Conservation (phyloP, 2,329 filamentous ascomycete genomes). For the Pseudogymnoascus pannorum region DNA sequence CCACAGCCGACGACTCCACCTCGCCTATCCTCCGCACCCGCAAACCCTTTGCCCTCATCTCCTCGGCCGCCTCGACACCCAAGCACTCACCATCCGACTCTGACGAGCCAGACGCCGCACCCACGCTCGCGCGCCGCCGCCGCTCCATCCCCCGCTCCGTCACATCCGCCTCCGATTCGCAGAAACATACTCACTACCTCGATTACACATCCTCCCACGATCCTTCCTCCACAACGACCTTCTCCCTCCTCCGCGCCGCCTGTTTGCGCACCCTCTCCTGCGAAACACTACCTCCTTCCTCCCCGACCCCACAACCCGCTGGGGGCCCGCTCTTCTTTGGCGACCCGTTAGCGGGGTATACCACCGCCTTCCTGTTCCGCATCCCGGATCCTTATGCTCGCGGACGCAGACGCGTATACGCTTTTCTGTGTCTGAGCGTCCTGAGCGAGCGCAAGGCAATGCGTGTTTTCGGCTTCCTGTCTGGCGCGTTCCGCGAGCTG, state of each 20-base stretch:
- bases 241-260: conserved; percentile 58
- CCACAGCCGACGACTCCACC: conserved; percentile 22
- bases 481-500: conserved; percentile 55
- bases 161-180: conserved; percentile 43
- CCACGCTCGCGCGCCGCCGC: background rate
- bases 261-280: conserved; percentile 60
- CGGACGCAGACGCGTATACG: conserved; percentile 62
- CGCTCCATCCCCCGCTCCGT: conserved; percentile 27
- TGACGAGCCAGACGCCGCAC: conserved; percentile 8
- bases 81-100: conserved; percentile 26
- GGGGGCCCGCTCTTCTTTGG: conserved; percentile 64
- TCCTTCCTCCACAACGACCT: conserved; percentile 52
- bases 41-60: conserved; percentile 53
- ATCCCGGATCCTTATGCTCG: conserved; percentile 61
- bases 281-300: conserved; percentile 52
- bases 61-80: conserved; percentile 28
- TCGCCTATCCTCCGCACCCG: conserved; percentile 53
- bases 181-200: conserved; percentile 52
- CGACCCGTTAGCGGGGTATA: conserved; percentile 57
- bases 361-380: conserved; percentile 63
- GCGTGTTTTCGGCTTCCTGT: conserved; percentile 57
- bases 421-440: conserved; percentile 57
- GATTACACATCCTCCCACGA: conserved; percentile 65
- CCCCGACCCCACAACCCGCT: conserved; percentile 30
- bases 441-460: conserved; percentile 58